Conservation (phyloP, 805 yeast genomes). For the Metschnikowia peoriensis region DNA sequence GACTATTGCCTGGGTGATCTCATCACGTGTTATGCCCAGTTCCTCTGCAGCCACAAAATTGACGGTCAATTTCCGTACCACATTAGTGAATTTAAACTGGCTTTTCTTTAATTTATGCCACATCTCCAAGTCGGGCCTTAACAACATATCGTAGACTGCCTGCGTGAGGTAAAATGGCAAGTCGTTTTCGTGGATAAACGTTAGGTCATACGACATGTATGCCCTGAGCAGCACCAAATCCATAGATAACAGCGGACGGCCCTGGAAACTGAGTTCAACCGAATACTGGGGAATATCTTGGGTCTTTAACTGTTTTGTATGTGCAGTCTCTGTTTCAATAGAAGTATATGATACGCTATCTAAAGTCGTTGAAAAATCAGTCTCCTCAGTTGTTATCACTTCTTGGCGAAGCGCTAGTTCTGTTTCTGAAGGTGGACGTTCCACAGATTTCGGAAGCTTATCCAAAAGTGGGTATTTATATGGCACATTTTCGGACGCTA, state of each 20-base stretch:
- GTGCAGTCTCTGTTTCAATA: background rate
- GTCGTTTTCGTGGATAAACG: constrained; percentile 52
- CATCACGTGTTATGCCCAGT: constrained; percentile 9
- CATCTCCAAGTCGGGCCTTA: constrained; percentile 25
- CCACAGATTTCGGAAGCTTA: constrained; percentile 11
- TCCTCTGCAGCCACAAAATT: constrained; percentile 20
- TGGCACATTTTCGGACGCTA: constrained; percentile 7
- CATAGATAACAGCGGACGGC: constrained; percentile 44
- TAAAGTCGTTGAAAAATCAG: background rate
- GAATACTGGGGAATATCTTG: constrained; percentile 2
- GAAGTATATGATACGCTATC: background rate
- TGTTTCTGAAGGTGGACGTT: constrained; percentile 3
- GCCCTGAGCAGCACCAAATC: constrained; percentile 42
- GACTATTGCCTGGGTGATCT: constrained; percentile 5
- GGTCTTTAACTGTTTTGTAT: background rate
- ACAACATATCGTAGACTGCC: constrained; percentile 30
- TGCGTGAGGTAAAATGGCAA: constrained; percentile 63
- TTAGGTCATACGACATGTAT: constrained; percentile 33
- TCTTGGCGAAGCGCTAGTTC: background rate
- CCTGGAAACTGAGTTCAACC: constrained; percentile 38
- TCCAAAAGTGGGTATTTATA: constrained; percentile 13
- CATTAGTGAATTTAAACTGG: background rate
- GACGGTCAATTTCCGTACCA: constrained; percentile 7
- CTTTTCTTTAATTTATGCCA: background rate
- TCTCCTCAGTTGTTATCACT: constrained; percentile 1